Base-by-base conservation (phyloP, 371 early-diverging fungal genomes). In the Lichtheimia hyalospora region DNA sequence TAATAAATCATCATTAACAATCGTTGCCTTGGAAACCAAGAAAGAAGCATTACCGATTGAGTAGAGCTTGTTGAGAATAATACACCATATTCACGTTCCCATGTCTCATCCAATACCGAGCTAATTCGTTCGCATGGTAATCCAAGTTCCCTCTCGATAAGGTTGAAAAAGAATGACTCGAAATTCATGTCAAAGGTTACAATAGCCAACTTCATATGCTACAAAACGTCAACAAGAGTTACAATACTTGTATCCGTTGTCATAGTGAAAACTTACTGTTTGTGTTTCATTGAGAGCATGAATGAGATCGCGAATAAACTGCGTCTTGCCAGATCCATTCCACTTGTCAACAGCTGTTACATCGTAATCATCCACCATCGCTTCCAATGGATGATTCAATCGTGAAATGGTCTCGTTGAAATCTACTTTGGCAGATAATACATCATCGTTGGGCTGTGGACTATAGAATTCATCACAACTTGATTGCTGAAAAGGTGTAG, bases 21-120 rank as follows among this genome's bases (percentile, higher is more conserved):
- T n/a, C 18, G 10, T 18, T 4, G 5, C 6, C 0, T 44, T 44
- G 5, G 0, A 44, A 44, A 3, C 5, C 44, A 4, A 15, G 5
- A 44, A 44, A 3, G 15, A 5, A 0, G 4, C 13, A 44, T 46
- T 46, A 46, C 46, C 46, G 46, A 10, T 18, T n/a, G 18, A 46
- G n/a, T 2, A 0, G 21, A 5, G 21, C 46, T 46, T 46, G 54
- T 60, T 46, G 13, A n/a, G 14, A 60, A 28, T 10, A 60, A 21
- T 5, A 54, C 49, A 41, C 61, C 61, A 49, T 60, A 60, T 48
- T 60, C 61, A 3, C 54, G 25, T n/a, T 60, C 48, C 61, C 61
- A 60, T 16, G 23, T 52, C 10, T 60, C 61, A 60, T 53, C 53
- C 34, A 60, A 21, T 21, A 60, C 48, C 16, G 53, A 41, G 12